Conservation (phyloP, 345 rosid species). For the Viola odorata region DNA sequence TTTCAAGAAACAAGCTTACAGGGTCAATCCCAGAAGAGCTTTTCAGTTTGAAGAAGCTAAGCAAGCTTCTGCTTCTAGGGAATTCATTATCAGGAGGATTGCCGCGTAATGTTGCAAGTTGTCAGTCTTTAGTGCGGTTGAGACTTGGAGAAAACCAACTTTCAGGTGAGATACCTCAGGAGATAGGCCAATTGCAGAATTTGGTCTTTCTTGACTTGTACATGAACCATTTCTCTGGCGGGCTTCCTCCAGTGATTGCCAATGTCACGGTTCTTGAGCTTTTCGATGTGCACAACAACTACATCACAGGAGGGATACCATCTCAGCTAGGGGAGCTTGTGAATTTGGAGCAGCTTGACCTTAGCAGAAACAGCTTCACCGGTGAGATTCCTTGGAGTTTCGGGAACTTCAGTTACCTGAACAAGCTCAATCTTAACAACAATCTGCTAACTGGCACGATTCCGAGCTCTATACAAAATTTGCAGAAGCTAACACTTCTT, state of each 20-base stretch:
- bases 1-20: slow-evolving; percentile 81
- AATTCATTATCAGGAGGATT: slow-evolving; percentile 72
- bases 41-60: slow-evolving; percentile 69
- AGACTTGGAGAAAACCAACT: slow-evolving; percentile 93
- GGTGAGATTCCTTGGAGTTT: slow-evolving; percentile 72
- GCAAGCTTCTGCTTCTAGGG: slow-evolving; percentile 94
- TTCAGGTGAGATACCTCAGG: slow-evolving; percentile 75
- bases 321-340: slow-evolving; percentile 77
- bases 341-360: slow-evolving; percentile 93
- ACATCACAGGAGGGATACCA: slow-evolving; percentile 75
- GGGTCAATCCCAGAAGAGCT: slow-evolving; percentile 83
- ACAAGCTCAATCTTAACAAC: slow-evolving; percentile 89
- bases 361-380: slow-evolving; percentile 79
- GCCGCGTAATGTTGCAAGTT: slow-evolving; percentile 54
- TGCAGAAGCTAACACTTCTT: slow-evolving; percentile 78
- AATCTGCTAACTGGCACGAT: slow-evolving; percentile 69
- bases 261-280: slow-evolving; percentile 80
- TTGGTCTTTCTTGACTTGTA: slow-evolving; percentile 86
- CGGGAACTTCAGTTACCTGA: slow-evolving; percentile 82
- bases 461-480: slow-evolving; percentile 51
- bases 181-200: slow-evolving; percentile 84
- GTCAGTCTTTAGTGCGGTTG: slow-evolving; percentile 77
- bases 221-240: slow-evolving; percentile 82
- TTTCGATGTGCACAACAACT: slow-evolving; percentile 81
- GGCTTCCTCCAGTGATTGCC: slow-evolving; percentile 63